Base-by-base conservation (phyloP, 306 rosid species). In the Trifolium pratense region DNA sequence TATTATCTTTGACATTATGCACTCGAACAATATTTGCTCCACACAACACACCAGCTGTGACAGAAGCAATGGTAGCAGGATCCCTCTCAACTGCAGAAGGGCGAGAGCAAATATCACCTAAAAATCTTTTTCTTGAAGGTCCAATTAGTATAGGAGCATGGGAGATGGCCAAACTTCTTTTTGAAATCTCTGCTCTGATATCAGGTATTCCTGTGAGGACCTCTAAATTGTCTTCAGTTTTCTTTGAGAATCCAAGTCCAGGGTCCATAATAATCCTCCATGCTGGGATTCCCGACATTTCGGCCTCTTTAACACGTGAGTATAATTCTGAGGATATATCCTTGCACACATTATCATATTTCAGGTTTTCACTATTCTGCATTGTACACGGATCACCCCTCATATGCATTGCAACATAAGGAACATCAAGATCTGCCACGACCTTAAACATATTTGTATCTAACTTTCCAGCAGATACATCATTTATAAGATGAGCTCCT, bases 321-420 rank as follows among this genome's bases (percentile, higher is more conserved):
- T 83, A 84, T 63, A 94, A 64, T 77, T 94, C 96, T 7, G 83
- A 86, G 45, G 91, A 91, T 78, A 94, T 71, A 65, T 94, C 86
- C 72, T 85, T 74, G 71, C 89, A 89, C 26, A 87, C 93, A 78
- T 91, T 31, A 71, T 89, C 87, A 75, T 94, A 94, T 52, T 82
- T 81, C 72, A 91, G 76, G 81, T 88, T 91, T 65, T 86, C 90
- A 9, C 45, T 55, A 74, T 76, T 90, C 81, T 89, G 90, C 99
- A 94, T 94, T 4, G 90, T 85, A 39, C 84, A 83, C 5, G 95
- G 99, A 37, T 90, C 95, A 34, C 99, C 97, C 74, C 96, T 89
- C 97, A 89, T 89, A 81, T 91, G 99, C 96, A 91, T 94, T 66
- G 95, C 99, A 83, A 84, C 80, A 72, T 87, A 89, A 68, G 97